These are phyloP conservation scores for Candida palmyrensis DNA, from an alignment of 805 yeast species.

Conservation along the genomic window DNA sequence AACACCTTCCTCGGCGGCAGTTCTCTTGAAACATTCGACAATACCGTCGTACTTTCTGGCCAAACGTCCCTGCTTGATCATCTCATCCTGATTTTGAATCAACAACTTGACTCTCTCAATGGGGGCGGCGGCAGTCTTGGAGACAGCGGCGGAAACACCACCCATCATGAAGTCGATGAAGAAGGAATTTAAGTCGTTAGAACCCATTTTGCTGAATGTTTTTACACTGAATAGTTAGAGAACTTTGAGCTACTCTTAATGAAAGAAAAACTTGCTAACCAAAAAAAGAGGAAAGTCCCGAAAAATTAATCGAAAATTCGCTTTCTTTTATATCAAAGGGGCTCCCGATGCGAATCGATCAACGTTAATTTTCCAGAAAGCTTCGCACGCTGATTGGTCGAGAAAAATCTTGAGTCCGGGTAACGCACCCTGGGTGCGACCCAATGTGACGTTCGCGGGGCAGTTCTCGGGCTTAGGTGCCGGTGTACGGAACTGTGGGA, in stretches of 20 bases:
- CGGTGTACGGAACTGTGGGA: no score
- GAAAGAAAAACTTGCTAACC: conserved; percentile 5
- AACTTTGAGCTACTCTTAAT: no score
- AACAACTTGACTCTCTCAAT: conserved; percentile 94
- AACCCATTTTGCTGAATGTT: conserved; percentile 11
- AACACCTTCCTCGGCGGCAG: conserved; percentile 90
- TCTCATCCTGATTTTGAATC: conserved; percentile 97
- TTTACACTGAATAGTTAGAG: conserved; percentile 4
- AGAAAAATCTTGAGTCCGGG: conserved; percentile 1
- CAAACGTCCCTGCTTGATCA: conserved; percentile 96
- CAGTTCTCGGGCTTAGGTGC: no score
- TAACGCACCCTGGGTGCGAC: no score
- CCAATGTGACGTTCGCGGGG: no score
- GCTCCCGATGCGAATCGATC: no score
- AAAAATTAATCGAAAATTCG: conserved; percentile 1
- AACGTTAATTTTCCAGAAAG: no score
- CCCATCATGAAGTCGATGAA: conserved; percentile 76
- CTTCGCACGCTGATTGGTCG: conserved; percentile 3
- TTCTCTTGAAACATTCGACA: conserved; percentile 88
- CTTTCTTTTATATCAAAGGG: background rate
- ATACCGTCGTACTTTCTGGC: conserved; percentile 85
- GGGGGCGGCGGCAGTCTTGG: conserved; percentile 97
- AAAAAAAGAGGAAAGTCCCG: conserved; percentile 4
- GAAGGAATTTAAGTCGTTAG: conserved; percentile 27
- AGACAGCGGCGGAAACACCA: conserved; percentile 98